Evolutionary conservation across 2,329 filamentous ascomycete genomes (phyloP), one percentile per base, ranked within the genome.

Genomic region (Arthrocladium fulminans): DNA sequence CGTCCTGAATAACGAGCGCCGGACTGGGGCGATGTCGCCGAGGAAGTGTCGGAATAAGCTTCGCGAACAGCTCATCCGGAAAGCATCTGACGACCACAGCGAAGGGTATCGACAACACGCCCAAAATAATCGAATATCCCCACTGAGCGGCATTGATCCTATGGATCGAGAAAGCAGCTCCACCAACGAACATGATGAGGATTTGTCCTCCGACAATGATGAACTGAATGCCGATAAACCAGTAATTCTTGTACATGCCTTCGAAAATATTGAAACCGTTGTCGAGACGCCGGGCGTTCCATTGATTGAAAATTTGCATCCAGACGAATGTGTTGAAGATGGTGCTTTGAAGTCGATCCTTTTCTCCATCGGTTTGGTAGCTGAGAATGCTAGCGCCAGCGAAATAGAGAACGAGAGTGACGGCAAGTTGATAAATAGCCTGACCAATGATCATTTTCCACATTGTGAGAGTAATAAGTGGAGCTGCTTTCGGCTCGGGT

Each of bases 251-350:
- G 51, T 72, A 67, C 2, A 81, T 61, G 7, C 77, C 77, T 56
- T 79, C 73, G 45, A 81, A 74, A 34, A 81, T 73, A 56, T 81
- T 81, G 65, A 81, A 72, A 51, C 73, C 72, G 63, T 81, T 81
- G 57, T 81, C 79, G 0, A 81, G 67, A 32, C 78, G 76, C 24
- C 79, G 73, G 59, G 78, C 80, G 64, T 83, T 83, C 67, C 81
- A 75, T 62, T 81, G 73, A 62, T 84, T 84, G 68, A 84, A 84
- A 52, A 84, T 82, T 58, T 84, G 81, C 72, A 84, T 79, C 80
- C 80, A 84, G 2, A 84, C 81, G 57, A 82, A 84, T 0, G 76
- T 79, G 63, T 84, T 84, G 68, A 84, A 84, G 40, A 84, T 75
- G 49, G 83, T 70, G 1, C 80, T 81, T 53, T 77, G 70, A 27